Evolutionary conservation across 352 stramenopile species (phyloP).

Genomic region (Phytophthora sp.): DNA sequence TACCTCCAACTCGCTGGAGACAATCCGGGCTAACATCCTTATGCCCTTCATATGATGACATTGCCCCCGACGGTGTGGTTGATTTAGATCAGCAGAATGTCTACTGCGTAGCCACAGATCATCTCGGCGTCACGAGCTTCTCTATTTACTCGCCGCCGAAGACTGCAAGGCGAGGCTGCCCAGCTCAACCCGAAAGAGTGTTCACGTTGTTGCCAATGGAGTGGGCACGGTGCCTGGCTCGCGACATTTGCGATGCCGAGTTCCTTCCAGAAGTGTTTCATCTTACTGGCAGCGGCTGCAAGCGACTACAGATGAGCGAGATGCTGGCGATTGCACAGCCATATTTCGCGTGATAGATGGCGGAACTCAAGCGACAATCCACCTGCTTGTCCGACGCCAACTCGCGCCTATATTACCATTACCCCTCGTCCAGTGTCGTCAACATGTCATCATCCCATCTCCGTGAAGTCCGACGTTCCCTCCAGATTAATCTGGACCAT

Average conservation of each 20-base stretch:
- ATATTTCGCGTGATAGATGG: conserved; percentile 1
- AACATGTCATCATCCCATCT: too few relatives aligned
- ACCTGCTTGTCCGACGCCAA: too few relatives aligned
- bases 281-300: background rate
- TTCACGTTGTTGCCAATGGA: background rate
- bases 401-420: too few relatives aligned
- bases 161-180: background rate
- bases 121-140: background rate
- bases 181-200: background rate
- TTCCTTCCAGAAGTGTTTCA: background rate
- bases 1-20: too few relatives aligned
- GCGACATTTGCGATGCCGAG: background rate
- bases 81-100: background rate
- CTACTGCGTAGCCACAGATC: background rate
- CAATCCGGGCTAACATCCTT: background rate
- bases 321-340: background rate
- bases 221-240: background rate
- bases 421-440: too few relatives aligned
- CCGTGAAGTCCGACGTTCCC: too few relatives aligned
- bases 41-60: background rate
- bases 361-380: too few relatives aligned
- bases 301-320: conserved; percentile 3
- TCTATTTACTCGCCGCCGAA: background rate
- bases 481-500: too few relatives aligned
- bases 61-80: background rate